phyloP scores from a whole-genome alignment of 768 basidiomycete genomes.

The Mycena chlorophos region DNA sequence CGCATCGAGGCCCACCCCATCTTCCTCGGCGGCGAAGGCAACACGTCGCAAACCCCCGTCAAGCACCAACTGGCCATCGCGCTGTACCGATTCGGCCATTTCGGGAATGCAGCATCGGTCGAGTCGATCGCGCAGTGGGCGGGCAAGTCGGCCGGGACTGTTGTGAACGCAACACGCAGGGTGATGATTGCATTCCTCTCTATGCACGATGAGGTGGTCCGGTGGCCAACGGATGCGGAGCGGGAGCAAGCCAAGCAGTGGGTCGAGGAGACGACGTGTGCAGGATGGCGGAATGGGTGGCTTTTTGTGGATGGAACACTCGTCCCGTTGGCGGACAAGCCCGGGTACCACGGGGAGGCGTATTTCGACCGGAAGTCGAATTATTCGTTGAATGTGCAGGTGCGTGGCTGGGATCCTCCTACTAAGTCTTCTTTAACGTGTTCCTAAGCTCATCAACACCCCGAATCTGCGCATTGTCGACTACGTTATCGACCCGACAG shows the following conservation, averaged over 20 bases:
- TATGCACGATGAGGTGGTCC: slow-evolving; percentile 21
- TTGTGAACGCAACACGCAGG: slow-evolving; percentile 22
- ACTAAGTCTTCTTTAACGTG: slow-evolving; percentile 21
- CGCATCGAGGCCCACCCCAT: slow-evolving; percentile 27
- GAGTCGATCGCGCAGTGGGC: slow-evolving; percentile 28
- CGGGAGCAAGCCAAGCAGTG: slow-evolving; percentile 29
- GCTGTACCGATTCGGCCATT: slow-evolving; percentile 28
- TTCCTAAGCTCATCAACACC: slow-evolving; percentile 25
- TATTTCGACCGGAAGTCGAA: slow-evolving; percentile 35
- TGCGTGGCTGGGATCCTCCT: slow-evolving; percentile 7
- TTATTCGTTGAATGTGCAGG: slow-evolving; percentile 26
- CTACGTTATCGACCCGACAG: slow-evolving; percentile 29
- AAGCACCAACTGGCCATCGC: slow-evolving; percentile 33
- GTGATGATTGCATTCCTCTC: slow-evolving; percentile 24
- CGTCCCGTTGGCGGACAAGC: slow-evolving; percentile 30
- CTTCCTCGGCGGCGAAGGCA: slow-evolving; percentile 20
- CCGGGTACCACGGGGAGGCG: slow-evolving; percentile 34
- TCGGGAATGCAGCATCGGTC: slow-evolving; percentile 30
- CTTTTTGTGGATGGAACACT: slow-evolving; percentile 35
- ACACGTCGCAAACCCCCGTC: slow-evolving; percentile 29
- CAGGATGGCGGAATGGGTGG: slow-evolving; percentile 31
- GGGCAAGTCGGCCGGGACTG: slow-evolving; percentile 23
- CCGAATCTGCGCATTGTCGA: slow-evolving; percentile 31
- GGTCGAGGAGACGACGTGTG: slow-evolving; percentile 22
- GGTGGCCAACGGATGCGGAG: slow-evolving; percentile 21